These are phyloP conservation scores for Trichoderma arundinaceum DNA, from an alignment of 2,329 filamentous ascomycete species.

Conservation along the genomic window DNA sequence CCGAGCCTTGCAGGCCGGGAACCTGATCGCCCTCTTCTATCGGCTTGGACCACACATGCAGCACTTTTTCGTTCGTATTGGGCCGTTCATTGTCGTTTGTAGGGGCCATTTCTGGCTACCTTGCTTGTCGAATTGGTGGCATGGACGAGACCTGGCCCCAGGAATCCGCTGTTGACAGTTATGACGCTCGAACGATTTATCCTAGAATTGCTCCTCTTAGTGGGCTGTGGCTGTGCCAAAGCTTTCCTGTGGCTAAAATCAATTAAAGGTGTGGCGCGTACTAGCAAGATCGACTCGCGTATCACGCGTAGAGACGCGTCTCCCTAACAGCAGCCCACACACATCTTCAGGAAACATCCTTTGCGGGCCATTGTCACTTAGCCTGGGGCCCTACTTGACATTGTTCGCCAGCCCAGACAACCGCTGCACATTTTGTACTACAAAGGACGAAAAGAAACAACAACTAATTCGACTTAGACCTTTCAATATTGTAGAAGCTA, in stretches of 20 bases:
- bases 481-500: neutral
- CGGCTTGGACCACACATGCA: slow-evolving; percentile 48
- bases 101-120: slow-evolving; percentile 47
- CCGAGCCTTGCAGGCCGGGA: slow-evolving; percentile 24
- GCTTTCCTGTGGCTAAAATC: slow-evolving; percentile 36
- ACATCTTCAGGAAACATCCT: slow-evolving; percentile 23
- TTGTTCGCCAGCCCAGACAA: slow-evolving; percentile 1
- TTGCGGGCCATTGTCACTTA: slow-evolving; percentile 14
- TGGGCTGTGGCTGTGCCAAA: slow-evolving; percentile 26
- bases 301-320: slow-evolving; percentile 45
- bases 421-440: slow-evolving; percentile 1
- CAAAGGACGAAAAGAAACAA: neutral
- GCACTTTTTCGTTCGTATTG: slow-evolving; percentile 40
- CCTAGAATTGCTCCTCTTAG: slow-evolving; percentile 6
- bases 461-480: neutral
- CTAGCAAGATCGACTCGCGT: slow-evolving; percentile 40
- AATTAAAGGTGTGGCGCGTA: slow-evolving; percentile 43
- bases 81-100: slow-evolving; percentile 40
- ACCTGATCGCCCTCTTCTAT: slow-evolving; percentile 38
- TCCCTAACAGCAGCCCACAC: slow-evolving; percentile 33
- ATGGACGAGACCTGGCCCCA: slow-evolving; percentile 15
- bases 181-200: slow-evolving; percentile 28
- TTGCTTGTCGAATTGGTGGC: slow-evolving; percentile 31
- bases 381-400: slow-evolving; percentile 8
- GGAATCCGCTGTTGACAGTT: neutral